Percentiles rank a stretch among this genome's conserved stretches.
Conservation (phyloP, 768 basidiomycete species). For the Cubamyces sp. region DNA sequence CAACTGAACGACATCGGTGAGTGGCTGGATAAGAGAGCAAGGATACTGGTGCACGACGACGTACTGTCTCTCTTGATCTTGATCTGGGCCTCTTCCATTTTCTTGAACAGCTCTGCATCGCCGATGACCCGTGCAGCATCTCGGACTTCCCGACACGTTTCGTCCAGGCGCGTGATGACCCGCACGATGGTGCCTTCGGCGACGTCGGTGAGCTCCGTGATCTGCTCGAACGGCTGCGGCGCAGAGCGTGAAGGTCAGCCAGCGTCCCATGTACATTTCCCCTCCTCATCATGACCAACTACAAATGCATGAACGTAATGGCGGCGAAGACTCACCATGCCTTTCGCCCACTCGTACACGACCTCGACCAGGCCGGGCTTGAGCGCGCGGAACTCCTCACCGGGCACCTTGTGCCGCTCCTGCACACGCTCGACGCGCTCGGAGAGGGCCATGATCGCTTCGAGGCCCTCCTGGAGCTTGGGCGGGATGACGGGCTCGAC, state of each 20-base stretch:
- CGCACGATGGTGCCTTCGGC: conserved; percentile 97
- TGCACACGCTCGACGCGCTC: conserved; percentile 84
- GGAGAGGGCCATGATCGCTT: conserved; percentile 75
- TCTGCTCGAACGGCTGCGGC: conserved; percentile 90
- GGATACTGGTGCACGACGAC: conserved; percentile 37
- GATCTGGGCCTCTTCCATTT: conserved; percentile 95
- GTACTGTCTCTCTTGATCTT: conserved; percentile 96
- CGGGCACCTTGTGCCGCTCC: conserved; percentile 74
- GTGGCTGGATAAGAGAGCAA: neutral
- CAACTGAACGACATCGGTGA: conserved; percentile 50
- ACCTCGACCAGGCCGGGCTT: conserved; percentile 95
- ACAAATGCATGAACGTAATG: neutral
- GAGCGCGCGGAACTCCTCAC: conserved; percentile 78
- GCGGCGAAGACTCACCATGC: conserved; percentile 72
- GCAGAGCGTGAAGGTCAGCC: neutral
- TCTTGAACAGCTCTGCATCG: conserved; percentile 93
- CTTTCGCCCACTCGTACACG: conserved; percentile 99
- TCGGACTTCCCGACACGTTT: conserved; percentile 94
- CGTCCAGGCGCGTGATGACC: conserved; percentile 93
- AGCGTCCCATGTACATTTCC: neutral
- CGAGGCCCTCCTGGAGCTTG: conserved; percentile 79
- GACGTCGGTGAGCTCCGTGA: conserved; percentile 90
- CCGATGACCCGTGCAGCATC: conserved; percentile 98
- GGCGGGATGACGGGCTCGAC: conserved; percentile 81
- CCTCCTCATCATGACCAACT: neutral